phyloP scores from a whole-genome alignment of 75 land plant species.

The Isoetes taiwanensis region DNA sequence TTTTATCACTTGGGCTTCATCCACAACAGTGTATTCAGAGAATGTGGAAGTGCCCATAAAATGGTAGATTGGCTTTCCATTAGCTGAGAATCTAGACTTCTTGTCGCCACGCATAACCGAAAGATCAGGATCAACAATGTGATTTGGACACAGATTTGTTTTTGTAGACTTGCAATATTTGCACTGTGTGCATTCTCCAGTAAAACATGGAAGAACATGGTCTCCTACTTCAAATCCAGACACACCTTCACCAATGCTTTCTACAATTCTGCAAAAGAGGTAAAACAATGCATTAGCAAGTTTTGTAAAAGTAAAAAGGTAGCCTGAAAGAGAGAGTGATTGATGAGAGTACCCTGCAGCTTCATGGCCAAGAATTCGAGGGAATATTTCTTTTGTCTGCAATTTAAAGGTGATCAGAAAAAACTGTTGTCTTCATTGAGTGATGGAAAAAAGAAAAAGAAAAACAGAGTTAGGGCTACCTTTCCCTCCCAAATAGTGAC shows the following conservation, averaged over 20 bases:
- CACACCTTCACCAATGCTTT: constrained; percentile 1
- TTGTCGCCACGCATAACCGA: not conserved
- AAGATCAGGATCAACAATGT: not conserved
- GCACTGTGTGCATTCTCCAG: not conserved
- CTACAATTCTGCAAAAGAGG: not conserved
- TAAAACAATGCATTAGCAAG: not conserved
- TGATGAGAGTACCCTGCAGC: not conserved
- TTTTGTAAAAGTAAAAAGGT: not conserved
- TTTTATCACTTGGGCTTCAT: constrained; percentile 76
- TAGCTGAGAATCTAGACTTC: constrained; percentile 1
- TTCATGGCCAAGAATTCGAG: constrained; percentile 6
- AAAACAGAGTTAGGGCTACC: not conserved
- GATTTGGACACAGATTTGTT: not conserved
- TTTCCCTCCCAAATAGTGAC: not conserved
- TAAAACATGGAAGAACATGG: not conserved
- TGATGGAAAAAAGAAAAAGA: no score
- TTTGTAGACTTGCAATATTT: not conserved
- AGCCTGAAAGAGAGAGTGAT: not conserved
- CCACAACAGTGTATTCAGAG: constrained; percentile 78
- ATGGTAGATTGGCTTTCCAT: constrained; percentile 79
- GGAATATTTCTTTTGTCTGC: not conserved
- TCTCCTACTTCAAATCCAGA: not conserved
- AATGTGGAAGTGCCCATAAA: constrained; percentile 88
- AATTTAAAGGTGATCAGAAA: no score
- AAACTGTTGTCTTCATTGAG: not conserved